These are phyloP conservation scores for Leishmania gerbilli DNA, from an alignment of 208 protist genomes.

Conservation along the genomic window DNA sequence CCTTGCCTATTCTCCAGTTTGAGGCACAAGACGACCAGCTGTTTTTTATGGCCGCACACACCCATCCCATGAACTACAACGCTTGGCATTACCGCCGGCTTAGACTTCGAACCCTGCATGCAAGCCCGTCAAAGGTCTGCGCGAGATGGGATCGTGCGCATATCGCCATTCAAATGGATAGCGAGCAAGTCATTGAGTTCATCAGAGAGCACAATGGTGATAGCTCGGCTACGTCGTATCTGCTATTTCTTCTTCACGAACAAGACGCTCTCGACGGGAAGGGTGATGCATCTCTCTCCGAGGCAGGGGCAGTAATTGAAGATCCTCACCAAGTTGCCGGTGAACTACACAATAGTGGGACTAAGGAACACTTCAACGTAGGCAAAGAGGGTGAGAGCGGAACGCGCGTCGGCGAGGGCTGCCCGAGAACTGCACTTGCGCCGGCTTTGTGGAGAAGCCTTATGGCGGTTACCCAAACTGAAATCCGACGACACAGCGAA, in stretches of 20 bases:
- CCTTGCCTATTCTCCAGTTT: background rate
- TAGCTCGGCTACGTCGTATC: constrained; percentile 50
- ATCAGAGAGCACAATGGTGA: constrained; percentile 66
- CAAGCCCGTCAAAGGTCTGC: background rate
- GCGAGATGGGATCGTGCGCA: background rate
- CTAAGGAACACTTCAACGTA: background rate
- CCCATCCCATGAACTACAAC: constrained; percentile 86
- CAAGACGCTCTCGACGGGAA: background rate
- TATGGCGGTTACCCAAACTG: constrained; percentile 42
- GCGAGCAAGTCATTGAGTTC: constrained; percentile 38
- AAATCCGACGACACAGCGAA: constrained; percentile 63
- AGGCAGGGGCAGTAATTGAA: background rate
- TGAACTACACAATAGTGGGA: background rate
- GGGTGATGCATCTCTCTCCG: background rate
- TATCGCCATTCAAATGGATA: constrained; percentile 19
- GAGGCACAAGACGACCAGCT: constrained; percentile 18
- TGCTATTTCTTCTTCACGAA: constrained; percentile 57
- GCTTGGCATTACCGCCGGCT: constrained; percentile 74
- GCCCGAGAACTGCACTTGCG: background rate
- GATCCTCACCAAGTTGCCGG: background rate
- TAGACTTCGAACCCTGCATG: background rate
- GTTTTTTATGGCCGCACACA: constrained; percentile 50
- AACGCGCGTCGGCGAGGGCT: background rate
- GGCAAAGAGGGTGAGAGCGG: background rate
- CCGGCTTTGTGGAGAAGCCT: constrained; percentile 19